phyloP scores from a whole-genome alignment of 192 early-diverging fungal genomes.

The Geranomyces michiganensis region DNA sequence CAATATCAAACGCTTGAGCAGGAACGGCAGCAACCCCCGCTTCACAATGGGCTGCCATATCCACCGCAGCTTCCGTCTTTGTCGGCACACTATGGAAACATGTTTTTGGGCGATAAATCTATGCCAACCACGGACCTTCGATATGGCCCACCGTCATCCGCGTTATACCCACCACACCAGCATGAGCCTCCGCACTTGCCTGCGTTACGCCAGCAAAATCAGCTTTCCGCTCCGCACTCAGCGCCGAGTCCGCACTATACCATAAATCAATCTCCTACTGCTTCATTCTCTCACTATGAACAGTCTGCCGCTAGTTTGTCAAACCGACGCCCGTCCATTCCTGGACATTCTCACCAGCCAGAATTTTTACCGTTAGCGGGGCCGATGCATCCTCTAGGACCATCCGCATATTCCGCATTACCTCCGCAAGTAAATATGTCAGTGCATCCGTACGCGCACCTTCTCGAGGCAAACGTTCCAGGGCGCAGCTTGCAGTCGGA shows the following conservation, averaged over 20 bases:
- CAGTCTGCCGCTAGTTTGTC: no score
- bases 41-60: not conserved
- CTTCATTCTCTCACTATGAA: not conserved
- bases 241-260: not conserved
- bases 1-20: not conserved
- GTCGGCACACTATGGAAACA: not conserved
- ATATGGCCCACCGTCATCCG: not conserved
- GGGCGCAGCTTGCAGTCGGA: not conserved
- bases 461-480: not conserved
- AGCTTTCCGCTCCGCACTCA: not conserved
- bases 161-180: not conserved
- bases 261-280: not conserved
- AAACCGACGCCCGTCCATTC: no score
- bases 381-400: slow-evolving; percentile 3
- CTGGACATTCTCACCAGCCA: not conserved
- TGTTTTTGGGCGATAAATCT: not conserved
- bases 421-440: not conserved
- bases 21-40: slow-evolving; percentile 1
- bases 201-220: no score
- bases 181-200: not conserved
- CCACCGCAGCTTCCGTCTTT: not conserved
- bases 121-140: not conserved
- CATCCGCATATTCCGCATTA: not conserved
- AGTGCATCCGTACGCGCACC: not conserved
- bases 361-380: not conserved